phyloP scores from a whole-genome alignment of 805 yeast species.

The Pichia eremophila region DNA sequence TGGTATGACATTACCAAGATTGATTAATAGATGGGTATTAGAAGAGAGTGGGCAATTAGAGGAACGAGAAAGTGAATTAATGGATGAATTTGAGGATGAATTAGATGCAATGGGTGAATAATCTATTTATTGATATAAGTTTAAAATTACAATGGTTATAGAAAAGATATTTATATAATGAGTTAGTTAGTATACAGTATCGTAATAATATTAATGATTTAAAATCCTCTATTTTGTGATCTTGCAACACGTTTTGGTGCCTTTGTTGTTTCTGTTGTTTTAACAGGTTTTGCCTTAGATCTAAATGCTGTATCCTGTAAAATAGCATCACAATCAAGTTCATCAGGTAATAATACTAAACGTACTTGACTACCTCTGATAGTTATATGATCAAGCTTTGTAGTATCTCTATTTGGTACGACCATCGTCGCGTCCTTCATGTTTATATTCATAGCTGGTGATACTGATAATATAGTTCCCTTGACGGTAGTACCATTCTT shows the following conservation, averaged over 20 bases:
- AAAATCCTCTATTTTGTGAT: constrained; percentile 10
- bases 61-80: constrained; percentile 30
- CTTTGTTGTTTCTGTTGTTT: constrained; percentile 1
- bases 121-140: neutral
- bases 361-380: constrained; percentile 86
- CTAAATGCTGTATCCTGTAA: constrained; percentile 41
- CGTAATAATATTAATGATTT: no score
- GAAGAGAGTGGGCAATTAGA: constrained; percentile 34
- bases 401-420: constrained; percentile 59
- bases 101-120: constrained; percentile 15
- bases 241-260: constrained; percentile 16
- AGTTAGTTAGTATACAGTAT: no score
- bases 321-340: constrained; percentile 60
- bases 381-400: constrained; percentile 65
- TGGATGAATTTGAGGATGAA: constrained; percentile 25
- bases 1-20: constrained; percentile 65
- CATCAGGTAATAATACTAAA: constrained; percentile 76
- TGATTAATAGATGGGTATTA: constrained; percentile 33
- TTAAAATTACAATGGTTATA: neutral
- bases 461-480: constrained; percentile 76
- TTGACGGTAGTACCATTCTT: constrained; percentile 83
- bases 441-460: constrained; percentile 87
- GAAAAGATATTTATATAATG: neutral
- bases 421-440: constrained; percentile 75
- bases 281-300: constrained; percentile 27